Evolutionary conservation across 1,284 basidiomycete genomes (phyloP).

Genomic region (Cystobasidiaceae sp.): DNA sequence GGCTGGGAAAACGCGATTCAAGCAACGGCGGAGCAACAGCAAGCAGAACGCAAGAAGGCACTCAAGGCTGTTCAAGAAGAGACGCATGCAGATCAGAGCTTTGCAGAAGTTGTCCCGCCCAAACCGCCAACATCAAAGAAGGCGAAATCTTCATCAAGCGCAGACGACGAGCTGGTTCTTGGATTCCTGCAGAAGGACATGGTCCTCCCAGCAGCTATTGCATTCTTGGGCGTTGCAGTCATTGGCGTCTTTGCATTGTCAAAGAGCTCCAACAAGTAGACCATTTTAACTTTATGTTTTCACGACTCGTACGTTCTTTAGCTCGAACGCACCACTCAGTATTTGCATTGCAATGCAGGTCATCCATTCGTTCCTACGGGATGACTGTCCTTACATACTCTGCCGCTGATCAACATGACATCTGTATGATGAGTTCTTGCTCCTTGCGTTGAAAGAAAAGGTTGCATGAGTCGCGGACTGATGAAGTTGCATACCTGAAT

Average conservation of each 20-base stretch:
- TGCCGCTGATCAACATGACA: no score
- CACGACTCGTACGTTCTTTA: no score
- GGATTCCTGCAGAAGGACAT: constrained; percentile 85
- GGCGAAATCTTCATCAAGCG: constrained; percentile 32
- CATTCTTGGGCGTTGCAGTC: constrained; percentile 85
- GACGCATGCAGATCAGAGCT: constrained; percentile 60
- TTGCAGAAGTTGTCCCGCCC: constrained; percentile 51
- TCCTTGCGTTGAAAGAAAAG: no score
- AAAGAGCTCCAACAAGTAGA: constrained; percentile 17
- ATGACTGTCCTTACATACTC: no score
- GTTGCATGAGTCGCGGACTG: no score
- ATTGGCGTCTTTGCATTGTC: constrained; percentile 63
- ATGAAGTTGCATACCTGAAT: no score
- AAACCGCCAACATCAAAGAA: constrained; percentile 43
- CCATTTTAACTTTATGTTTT: not conserved
- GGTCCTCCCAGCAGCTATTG: constrained; percentile 89
- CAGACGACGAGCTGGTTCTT: constrained; percentile 59
- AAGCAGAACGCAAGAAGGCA: constrained; percentile 45
- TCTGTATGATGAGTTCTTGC: no score
- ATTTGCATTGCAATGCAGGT: no score
- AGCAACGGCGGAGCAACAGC: constrained; percentile 52
- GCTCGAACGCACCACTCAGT: no score
- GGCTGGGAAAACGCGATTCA: constrained; percentile 66
- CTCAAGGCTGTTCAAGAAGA: constrained; percentile 47
- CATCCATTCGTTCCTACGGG: no score